phyloP scores from a whole-genome alignment of 2,329 filamentous ascomycete genomes.

The Penicillium sp. region DNA sequence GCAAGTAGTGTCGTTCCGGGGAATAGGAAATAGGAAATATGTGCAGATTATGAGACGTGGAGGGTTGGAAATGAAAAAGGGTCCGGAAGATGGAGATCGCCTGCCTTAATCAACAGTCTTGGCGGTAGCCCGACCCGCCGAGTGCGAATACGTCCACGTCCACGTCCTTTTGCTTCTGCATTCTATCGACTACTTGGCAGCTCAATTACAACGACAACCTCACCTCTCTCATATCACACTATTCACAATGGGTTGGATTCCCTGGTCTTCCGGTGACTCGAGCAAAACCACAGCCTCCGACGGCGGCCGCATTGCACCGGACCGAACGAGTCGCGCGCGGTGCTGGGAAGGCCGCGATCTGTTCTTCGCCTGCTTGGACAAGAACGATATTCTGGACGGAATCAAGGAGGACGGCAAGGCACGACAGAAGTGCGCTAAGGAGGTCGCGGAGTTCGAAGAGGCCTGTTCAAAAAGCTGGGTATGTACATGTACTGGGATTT shows the following conservation, averaged over 20 bases:
- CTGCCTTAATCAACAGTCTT: slow-evolving; percentile 27
- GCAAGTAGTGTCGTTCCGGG: background rate
- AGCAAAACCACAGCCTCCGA: slow-evolving; percentile 46
- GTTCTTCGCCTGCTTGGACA: slow-evolving; percentile 88
- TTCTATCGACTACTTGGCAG: background rate
- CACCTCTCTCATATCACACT: background rate
- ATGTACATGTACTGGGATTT: slow-evolving; percentile 50
- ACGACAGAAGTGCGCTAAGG: slow-evolving; percentile 59
- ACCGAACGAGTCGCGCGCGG: slow-evolving; percentile 73
- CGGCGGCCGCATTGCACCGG: slow-evolving; percentile 75
- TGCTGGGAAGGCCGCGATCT: slow-evolving; percentile 90
- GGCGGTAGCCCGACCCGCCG: slow-evolving; percentile 21
- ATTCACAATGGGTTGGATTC: slow-evolving; percentile 56
- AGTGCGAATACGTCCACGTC: slow-evolving; percentile 7
- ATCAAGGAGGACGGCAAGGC: slow-evolving; percentile 61
- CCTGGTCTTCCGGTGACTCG: slow-evolving; percentile 48
- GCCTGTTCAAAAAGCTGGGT: slow-evolving; percentile 93
- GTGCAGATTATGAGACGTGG: slow-evolving; percentile 2
- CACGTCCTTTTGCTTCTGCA: too few species aligned
- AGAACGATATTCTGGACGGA: slow-evolving; percentile 76
- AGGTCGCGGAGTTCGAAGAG: slow-evolving; percentile 71
- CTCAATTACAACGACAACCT: background rate
- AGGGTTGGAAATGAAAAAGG: slow-evolving; percentile 5
- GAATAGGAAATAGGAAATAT: background rate
- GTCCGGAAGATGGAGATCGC: slow-evolving; percentile 14